phyloP scores from a whole-genome alignment of 441 rosid species.

The Macaranga tanarius region DNA sequence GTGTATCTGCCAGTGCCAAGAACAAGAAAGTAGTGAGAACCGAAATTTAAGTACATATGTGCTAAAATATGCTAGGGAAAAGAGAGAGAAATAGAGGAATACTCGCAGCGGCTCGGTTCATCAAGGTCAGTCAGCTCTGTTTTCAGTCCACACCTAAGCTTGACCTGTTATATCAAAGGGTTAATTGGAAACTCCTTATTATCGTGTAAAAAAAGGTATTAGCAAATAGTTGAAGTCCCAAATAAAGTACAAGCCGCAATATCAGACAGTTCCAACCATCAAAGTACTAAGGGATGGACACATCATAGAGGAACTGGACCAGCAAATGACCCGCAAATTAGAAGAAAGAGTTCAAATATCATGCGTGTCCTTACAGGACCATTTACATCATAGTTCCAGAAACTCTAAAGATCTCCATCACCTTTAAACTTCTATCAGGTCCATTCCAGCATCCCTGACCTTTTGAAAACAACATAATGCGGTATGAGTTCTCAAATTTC shows the following conservation, averaged over 20 bases:
- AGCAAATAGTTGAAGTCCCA: background rate
- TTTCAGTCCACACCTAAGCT: conserved; percentile 46
- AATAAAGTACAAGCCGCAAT: background rate
- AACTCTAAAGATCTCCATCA: background rate
- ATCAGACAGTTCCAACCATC: background rate
- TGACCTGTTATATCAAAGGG: conserved; percentile 33
- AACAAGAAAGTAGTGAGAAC: conserved; percentile 14
- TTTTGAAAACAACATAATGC: conserved; percentile 59
- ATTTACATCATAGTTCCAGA: background rate
- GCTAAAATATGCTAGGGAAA: background rate
- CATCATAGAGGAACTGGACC: background rate
- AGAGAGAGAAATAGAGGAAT: conserved; percentile 7
- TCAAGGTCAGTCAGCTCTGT: conserved; percentile 42
- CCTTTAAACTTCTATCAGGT: conserved; percentile 89
- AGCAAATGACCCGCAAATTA: background rate
- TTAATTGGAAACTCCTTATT: background rate
- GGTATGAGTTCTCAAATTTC: conserved; percentile 71
- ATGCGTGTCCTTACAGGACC: background rate
- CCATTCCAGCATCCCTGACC: conserved; percentile 97
- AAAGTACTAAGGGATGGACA: background rate
- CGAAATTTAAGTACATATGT: background rate
- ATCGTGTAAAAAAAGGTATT: background rate
- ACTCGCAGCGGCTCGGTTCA: conserved; percentile 60
- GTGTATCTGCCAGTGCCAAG: conserved; percentile 39
- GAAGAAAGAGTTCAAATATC: background rate